Evolutionary conservation across 768 basidiomycete genomes (phyloP), one percentile per base, ranked within the genome.

Genomic region (Mycena metata): DNA sequence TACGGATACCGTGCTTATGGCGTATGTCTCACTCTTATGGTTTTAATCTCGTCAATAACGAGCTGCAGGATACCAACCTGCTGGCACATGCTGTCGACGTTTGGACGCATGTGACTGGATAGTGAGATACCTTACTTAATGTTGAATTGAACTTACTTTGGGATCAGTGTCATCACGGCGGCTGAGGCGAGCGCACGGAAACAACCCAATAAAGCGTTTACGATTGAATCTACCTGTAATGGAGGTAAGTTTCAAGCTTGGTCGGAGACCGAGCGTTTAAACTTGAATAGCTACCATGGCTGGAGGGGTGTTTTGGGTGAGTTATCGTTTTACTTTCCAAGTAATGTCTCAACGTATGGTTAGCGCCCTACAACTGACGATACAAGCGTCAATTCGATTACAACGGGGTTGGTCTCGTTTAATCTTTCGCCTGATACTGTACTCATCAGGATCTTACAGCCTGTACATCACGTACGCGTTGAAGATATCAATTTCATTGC

Each of bases 221-320:
- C 76, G 5, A 72, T 88, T 30, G 73, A 78, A 46, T 77, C 79
- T 5, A 82, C 82, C 12, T 89, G 87, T 63, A 79, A 83, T 24
- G 84, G 83, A 57, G 70, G 84, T 85, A 30, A 60, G 82, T 79
- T 15, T 60, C 36, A 30, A 23, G 30, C 33, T 19, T 21, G 30
- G 15, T 5, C n/a, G n/a, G 39, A 30, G 12, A 24, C 30, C 15
- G 19, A 42, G n/a, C 45, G 10, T 23, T 45, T 61, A 49, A 64
- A 24, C 21, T 65, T 42, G 30, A 21, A 17, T 64, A 85, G 83
- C 74, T 23, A 83, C 83, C 15, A 87, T 87, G 85, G 84, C 82
- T 7, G 86, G 87, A 3, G 85, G 84, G 11, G 87, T 88, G 19
- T 89, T 88, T 71, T 88, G 86, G 86, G 85, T 85, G 69, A 15